These are phyloP conservation scores for Nigrospora osmanthi DNA, from an alignment of 2,329 filamentous ascomycete species.

Conservation along the genomic window DNA sequence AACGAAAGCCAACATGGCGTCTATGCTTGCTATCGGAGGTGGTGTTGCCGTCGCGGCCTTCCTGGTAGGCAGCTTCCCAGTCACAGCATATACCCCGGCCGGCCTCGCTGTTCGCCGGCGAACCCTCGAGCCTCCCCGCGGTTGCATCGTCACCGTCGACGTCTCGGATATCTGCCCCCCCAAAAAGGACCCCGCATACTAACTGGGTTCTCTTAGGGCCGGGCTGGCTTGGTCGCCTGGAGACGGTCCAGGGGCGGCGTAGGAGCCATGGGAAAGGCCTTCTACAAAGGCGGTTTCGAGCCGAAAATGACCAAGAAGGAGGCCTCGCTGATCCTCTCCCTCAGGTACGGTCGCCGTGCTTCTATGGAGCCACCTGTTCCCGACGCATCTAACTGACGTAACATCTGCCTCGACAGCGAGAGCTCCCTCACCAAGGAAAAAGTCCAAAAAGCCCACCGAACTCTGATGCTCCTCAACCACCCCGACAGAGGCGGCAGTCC, in stretches of 20 bases:
- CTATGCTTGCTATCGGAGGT: constrained; percentile 40
- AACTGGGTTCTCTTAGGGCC: constrained; percentile 52
- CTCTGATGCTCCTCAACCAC: constrained; percentile 95
- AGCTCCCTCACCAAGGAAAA: constrained; percentile 84
- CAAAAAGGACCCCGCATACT: not conserved
- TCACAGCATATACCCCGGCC: too few relatives aligned
- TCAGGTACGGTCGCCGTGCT: constrained; percentile 53
- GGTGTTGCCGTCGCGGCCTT: constrained; percentile 45
- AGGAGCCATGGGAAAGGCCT: constrained; percentile 78
- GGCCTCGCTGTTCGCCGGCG: too few relatives aligned
- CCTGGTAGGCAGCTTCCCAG: constrained; percentile 26
- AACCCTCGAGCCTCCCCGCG: too few relatives aligned
- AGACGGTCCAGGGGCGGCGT: constrained; percentile 72
- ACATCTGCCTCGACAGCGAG: constrained; percentile 53
- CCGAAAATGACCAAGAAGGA: constrained; percentile 88
- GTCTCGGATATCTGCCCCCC: not conserved
- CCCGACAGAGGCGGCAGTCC: constrained; percentile 95
- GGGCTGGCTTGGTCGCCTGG: constrained; percentile 84
- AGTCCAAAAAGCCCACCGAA: constrained; percentile 89
- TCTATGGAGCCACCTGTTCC: not conserved
- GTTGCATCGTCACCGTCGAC: not conserved
- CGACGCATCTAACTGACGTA: not conserved
- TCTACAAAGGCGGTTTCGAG: constrained; percentile 99
- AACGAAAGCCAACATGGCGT: constrained; percentile 40
- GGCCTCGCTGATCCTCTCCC: constrained; percentile 81